Percentiles rank a stretch among this genome's conserved stretches.
These are phyloP conservation scores for Hemisphaericaspora nanyangensis DNA, from an alignment of 805 yeast genomes.

Conservation along the genomic window DNA sequence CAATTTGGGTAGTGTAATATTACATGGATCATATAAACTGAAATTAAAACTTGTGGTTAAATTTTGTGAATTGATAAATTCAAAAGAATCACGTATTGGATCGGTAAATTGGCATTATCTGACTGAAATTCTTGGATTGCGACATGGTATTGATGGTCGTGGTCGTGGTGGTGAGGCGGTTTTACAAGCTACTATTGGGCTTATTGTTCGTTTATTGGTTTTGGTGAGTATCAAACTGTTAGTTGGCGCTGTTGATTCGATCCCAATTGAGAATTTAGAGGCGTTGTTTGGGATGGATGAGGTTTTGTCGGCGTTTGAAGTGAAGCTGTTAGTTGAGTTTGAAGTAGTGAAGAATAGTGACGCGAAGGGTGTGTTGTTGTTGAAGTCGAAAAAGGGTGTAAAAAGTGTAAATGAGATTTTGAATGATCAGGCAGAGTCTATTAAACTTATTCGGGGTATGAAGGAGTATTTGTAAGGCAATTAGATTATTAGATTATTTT, in stretches of 20 bases:
- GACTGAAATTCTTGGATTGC: no score
- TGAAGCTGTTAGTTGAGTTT: conserved; percentile 1
- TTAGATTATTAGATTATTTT: no score
- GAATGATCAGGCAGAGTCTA: background rate
- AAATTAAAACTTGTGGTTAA: conserved; percentile 18
- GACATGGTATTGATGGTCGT: background rate
- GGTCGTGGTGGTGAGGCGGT: background rate
- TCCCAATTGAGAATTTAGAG: background rate
- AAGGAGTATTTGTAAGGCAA: no score
- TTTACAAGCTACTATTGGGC: background rate
- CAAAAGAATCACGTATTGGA: background rate
- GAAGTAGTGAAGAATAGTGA: conserved; percentile 1
- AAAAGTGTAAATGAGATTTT: background rate
- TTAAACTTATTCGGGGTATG: background rate
- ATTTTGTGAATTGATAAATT: conserved; percentile 15
- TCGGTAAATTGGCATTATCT: background rate
- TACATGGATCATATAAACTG: conserved; percentile 28
- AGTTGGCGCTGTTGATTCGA: background rate
- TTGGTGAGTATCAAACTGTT: conserved; percentile 4
- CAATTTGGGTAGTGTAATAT: conserved; percentile 19
- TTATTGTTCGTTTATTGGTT: conserved; percentile 6
- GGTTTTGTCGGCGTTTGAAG: background rate
- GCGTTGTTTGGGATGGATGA: background rate
- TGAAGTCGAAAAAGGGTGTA: background rate
- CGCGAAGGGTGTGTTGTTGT: background rate